Conservation (phyloP, 148 eudicot species). For the Chenopodium album region DNA sequence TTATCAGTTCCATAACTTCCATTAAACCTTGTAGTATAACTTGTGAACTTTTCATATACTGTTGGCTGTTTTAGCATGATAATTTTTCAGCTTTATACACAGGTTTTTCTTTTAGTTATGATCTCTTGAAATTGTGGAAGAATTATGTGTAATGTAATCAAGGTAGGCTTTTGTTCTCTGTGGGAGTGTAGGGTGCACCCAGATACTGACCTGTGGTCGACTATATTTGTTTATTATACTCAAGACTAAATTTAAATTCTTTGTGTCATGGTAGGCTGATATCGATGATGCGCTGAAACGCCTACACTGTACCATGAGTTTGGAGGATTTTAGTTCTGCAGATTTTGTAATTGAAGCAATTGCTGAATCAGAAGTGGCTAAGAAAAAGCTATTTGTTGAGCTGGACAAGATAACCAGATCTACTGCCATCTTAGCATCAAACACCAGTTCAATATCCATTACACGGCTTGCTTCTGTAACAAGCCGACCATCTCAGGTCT, state of each 20-base stretch:
- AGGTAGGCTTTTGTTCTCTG: background rate
- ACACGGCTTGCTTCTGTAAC: slow-evolving; percentile 77
- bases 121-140: background rate
- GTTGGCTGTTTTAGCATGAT: background rate
- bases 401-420: slow-evolving; percentile 62
- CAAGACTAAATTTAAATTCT: background rate
- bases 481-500: slow-evolving; percentile 65
- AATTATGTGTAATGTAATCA: background rate
- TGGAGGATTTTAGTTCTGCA: slow-evolving; percentile 66
- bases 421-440: slow-evolving; percentile 83
- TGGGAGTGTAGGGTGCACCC: background rate
- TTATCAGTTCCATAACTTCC: too few relatives aligned
- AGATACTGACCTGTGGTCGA: background rate
- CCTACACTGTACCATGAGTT: slow-evolving; percentile 50
- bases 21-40: too few relatives aligned
- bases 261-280: slow-evolving; percentile 22
- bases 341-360: slow-evolving; percentile 87
- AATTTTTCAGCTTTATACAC: background rate
- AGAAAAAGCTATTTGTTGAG: slow-evolving; percentile 56
- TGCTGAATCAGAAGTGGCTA: slow-evolving; percentile 77
- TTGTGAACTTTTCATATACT: background rate
- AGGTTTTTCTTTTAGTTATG: background rate
- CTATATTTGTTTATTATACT: background rate
- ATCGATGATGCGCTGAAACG: slow-evolving; percentile 49
- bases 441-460: slow-evolving; percentile 88